A percentile compares a stretch with the other conserved stretches of the same genome.
Conservation (phyloP, 192 early-diverging fungal species). For the Backusella westeae region DNA sequence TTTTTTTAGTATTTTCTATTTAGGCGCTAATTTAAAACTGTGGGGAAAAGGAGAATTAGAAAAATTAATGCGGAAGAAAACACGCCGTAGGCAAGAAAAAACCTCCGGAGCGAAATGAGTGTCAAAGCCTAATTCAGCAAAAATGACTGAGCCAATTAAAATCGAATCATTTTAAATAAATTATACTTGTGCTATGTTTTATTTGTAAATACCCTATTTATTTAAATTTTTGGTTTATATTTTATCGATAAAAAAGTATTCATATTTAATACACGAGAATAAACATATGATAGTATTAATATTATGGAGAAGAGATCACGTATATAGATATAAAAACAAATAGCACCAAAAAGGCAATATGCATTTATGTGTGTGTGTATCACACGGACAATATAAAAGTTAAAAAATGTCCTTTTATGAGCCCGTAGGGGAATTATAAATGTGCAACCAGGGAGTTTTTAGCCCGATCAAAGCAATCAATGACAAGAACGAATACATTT, state of each 20-base stretch:
- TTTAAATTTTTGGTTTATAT: too few species aligned
- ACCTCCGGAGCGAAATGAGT: background rate
- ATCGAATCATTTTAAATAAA: background rate
- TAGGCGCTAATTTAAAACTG: background rate
- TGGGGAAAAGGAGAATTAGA: background rate
- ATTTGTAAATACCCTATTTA: background rate
- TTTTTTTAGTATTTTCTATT: background rate
- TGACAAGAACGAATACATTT: background rate
- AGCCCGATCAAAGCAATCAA: background rate
- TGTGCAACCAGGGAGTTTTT: background rate
- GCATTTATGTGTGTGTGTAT: background rate
- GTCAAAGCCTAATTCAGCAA: constrained; percentile 1
- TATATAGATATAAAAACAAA: background rate
- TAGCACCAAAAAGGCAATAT: background rate
- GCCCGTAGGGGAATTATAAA: background rate
- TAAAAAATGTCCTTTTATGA: background rate
- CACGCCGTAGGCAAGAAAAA: background rate
- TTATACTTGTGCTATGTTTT: background rate
- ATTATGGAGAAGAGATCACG: background rate
- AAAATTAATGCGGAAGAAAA: background rate
- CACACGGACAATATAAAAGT: background rate
- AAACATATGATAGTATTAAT: background rate
- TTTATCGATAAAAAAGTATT: too few species aligned
- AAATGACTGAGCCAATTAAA: background rate
- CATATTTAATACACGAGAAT: too few species aligned